These are phyloP conservation scores for Colletotrichum melonis DNA, from an alignment of 2,329 filamentous ascomycete genomes.

Conservation along the genomic window DNA sequence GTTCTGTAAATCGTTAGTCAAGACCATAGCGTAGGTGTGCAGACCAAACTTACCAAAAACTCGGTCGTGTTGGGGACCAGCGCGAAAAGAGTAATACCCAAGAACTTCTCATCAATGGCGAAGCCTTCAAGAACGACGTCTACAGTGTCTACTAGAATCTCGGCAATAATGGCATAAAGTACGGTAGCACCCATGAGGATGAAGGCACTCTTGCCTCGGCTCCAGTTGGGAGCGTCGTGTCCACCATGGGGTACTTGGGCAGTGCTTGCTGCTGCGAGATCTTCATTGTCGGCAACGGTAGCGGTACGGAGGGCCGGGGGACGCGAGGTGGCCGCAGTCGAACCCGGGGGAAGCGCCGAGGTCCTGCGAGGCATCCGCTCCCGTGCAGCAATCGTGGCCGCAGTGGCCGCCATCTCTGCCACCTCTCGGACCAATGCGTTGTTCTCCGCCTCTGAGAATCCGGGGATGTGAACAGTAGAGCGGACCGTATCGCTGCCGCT, in stretches of 20 bases:
- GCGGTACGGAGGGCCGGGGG: constrained; percentile 51
- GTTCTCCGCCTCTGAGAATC: constrained; percentile 86
- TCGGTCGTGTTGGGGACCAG: constrained; percentile 98
- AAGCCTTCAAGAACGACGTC: constrained; percentile 94
- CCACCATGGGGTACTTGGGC: constrained; percentile 70
- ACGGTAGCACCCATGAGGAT: constrained; percentile 91
- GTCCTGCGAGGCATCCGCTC: constrained; percentile 64
- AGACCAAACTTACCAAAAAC: constrained; percentile 78
- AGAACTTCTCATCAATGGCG: constrained; percentile 95
- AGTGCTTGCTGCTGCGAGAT: constrained; percentile 46
- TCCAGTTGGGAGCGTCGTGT: constrained; percentile 99
- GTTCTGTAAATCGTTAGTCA: constrained; percentile 67
- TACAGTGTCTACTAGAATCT: constrained; percentile 96
- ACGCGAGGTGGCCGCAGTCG: constrained; percentile 53
- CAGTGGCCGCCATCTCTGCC: constrained; percentile 92
- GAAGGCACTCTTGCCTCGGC: constrained; percentile 87
- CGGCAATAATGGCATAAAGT: constrained; percentile 95
- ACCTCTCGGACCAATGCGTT: constrained; percentile 85
- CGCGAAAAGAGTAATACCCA: constrained; percentile 96
- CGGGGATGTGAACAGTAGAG: constrained; percentile 67
- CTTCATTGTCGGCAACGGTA: constrained; percentile 59
- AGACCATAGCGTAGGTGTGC: neutral
- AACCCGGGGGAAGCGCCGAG: constrained; percentile 45
- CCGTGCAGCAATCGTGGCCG: constrained; percentile 85
- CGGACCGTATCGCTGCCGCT: constrained; percentile 52